A percentile compares a stretch with the other conserved stretches of the same genome.
phyloP scores from a whole-genome alignment of 495 filamentous ascomycete genomes.

The Aspergillus asperescens region DNA sequence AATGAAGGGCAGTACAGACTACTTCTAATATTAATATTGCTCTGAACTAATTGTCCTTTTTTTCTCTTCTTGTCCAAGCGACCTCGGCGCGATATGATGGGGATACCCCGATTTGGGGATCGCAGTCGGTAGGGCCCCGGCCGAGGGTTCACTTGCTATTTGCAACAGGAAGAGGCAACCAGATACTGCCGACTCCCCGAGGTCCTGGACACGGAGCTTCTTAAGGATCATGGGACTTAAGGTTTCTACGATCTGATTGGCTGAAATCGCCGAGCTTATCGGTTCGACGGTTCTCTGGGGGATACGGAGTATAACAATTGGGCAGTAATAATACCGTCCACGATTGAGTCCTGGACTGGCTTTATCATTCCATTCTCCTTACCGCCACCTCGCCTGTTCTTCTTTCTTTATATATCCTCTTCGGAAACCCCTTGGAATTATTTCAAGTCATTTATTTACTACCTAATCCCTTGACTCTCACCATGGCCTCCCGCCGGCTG shows the following conservation, averaged over 20 bases:
- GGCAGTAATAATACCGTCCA: too few species aligned
- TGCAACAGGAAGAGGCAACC: background rate
- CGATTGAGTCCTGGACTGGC: background rate
- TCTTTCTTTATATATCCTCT: background rate
- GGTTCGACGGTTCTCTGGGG: slow-evolving; percentile 11
- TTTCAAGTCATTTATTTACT: background rate
- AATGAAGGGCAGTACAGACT: background rate
- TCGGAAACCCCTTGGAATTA: background rate
- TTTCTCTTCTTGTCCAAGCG: too few species aligned
- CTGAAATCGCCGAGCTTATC: slow-evolving; percentile 15
- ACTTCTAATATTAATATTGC: too few species aligned
- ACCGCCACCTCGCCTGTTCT: slow-evolving; percentile 1
- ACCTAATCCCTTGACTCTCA: slow-evolving; percentile 13
- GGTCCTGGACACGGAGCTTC: background rate
- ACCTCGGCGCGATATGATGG: background rate
- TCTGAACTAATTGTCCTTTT: too few species aligned
- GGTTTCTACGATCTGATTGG: slow-evolving; percentile 6
- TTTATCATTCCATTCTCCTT: background rate
- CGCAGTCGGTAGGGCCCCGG: background rate
- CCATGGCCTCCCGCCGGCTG: slow-evolving; percentile 44
- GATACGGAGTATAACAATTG: too few species aligned
- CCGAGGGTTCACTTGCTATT: too few species aligned
- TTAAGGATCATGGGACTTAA: background rate
- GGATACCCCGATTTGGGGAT: background rate
- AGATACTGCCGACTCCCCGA: background rate